Evolutionary conservation across 495 filamentous ascomycete species (phyloP).

Genomic region (Penicillium cinerascens): DNA sequence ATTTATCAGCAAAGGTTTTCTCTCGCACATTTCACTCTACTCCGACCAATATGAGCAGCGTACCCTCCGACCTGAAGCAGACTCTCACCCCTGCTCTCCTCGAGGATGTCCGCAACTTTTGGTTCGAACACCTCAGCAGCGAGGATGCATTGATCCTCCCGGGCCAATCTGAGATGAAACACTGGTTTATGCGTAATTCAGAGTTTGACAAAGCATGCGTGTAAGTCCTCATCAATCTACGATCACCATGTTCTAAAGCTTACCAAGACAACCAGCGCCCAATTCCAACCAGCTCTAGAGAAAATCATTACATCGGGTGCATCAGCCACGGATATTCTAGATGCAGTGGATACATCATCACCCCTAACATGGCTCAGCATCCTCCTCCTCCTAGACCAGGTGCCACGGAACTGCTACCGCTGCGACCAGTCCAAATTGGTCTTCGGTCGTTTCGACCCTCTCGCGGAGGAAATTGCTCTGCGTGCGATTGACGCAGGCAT

Average conservation of each 20-base stretch:
- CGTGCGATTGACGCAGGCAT: constrained; percentile 17
- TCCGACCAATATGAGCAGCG: constrained; percentile 1
- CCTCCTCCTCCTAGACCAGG: constrained; percentile 29
- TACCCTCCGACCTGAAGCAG: constrained; percentile 9
- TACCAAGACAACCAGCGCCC: constrained; percentile 9
- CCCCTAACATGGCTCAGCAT: constrained; percentile 25
- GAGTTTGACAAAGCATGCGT: constrained; percentile 29
- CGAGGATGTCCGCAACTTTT: constrained; percentile 19
- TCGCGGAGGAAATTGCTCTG: constrained; percentile 23
- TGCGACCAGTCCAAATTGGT: constrained; percentile 26
- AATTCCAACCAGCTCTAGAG: constrained; percentile 28
- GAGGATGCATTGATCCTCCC: constrained; percentile 19
- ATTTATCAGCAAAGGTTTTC: neutral
- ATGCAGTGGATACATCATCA: constrained; percentile 14
- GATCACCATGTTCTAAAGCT: neutral
- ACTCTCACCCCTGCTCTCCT: constrained; percentile 22
- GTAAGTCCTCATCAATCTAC: constrained; percentile 13
- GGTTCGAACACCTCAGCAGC: constrained; percentile 20
- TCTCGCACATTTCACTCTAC: constrained; percentile 10
- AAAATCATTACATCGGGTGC: constrained; percentile 17
- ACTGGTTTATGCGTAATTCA: constrained; percentile 26
- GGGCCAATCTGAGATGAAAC: constrained; percentile 15
- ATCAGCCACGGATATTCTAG: constrained; percentile 19
- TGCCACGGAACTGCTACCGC: constrained; percentile 34
- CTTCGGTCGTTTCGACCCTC: constrained; percentile 28